phyloP scores from a whole-genome alignment of 495 filamentous ascomycete species.

The Lasiosphaeria hispida region DNA sequence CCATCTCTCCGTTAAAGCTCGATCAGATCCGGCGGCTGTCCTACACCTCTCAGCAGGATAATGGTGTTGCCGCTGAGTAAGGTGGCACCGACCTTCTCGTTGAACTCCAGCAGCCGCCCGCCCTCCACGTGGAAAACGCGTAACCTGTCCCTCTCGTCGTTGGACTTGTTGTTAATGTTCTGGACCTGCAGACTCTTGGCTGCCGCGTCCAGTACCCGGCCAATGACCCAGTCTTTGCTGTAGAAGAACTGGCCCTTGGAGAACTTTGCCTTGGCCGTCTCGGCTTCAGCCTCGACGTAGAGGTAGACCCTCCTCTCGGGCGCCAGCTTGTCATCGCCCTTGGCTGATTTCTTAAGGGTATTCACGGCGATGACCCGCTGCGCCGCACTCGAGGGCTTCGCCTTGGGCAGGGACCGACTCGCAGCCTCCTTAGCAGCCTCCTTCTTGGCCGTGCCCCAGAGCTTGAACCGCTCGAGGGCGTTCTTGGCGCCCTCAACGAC shows the following conservation, averaged over 20 bases:
- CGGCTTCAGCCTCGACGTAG: constrained; percentile 80
- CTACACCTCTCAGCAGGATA: constrained; percentile 83
- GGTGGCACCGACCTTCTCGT: constrained; percentile 71
- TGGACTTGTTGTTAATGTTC: constrained; percentile 84
- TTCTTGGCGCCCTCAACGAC: constrained; percentile 59
- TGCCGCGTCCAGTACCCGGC: constrained; percentile 81
- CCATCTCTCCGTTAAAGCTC: constrained; percentile 26
- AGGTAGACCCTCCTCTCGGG: constrained; percentile 80
- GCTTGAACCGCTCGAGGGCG: constrained; percentile 65
- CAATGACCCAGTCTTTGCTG: constrained; percentile 81
- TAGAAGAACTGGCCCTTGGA: constrained; percentile 83
- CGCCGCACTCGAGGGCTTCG: constrained; percentile 58
- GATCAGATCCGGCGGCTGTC: constrained; percentile 49
- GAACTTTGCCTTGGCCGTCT: constrained; percentile 69
- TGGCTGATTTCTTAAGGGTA: constrained; percentile 76
- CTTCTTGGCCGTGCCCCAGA: constrained; percentile 51
- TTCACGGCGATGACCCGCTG: constrained; percentile 64
- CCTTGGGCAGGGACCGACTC: constrained; percentile 48
- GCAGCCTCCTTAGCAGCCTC: constrained; percentile 35
- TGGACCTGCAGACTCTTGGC: constrained; percentile 76
- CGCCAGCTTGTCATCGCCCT: constrained; percentile 79
- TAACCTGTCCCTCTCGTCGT: constrained; percentile 72
- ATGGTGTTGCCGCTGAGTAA: constrained; percentile 80
- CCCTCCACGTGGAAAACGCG: constrained; percentile 90
- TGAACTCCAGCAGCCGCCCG: constrained; percentile 80